A percentile compares a stretch with the other conserved stretches of the same genome.
These are phyloP conservation scores for Pharus latifolius DNA, from an alignment of 176 grass and related monocot genomes.

Conservation along the genomic window DNA sequence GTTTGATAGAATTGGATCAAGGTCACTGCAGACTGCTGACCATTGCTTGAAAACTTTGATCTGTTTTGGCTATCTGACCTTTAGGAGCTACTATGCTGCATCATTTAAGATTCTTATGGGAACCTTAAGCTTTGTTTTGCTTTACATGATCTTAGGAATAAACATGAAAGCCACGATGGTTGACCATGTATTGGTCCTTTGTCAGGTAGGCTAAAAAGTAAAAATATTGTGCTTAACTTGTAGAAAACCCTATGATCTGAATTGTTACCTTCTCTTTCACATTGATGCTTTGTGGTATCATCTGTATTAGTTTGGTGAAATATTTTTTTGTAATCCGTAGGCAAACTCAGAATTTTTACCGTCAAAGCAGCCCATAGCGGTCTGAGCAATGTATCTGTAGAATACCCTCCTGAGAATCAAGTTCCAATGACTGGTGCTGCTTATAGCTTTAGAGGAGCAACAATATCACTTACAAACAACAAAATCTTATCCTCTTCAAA, in stretches of 20 bases:
- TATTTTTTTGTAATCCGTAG: background rate
- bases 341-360: background rate
- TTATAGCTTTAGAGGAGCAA: slow-evolving; percentile 66
- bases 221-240: background rate
- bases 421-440: slow-evolving; percentile 42
- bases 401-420: slow-evolving; percentile 27
- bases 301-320: too few species aligned
- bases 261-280: background rate
- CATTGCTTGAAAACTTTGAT: too few species aligned
- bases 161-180: background rate
- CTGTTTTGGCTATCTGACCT: too few species aligned
- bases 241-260: background rate
- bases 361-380: slow-evolving; percentile 16
- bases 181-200: background rate
- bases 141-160: background rate
- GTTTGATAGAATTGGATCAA: background rate
- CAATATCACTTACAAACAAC: slow-evolving; percentile 43
- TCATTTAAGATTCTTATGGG: background rate
- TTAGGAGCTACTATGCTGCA: background rate
- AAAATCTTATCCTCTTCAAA: slow-evolving; percentile 37
- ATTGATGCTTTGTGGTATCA: too few species aligned
- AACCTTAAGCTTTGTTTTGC: background rate
- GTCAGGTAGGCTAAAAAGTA: background rate
- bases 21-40: background rate
- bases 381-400: slow-evolving; percentile 26